Percentiles rank a stretch among this genome's conserved stretches.
Evolutionary conservation across 495 filamentous ascomycete genomes (phyloP).

Genomic region (Penicillium parvum): DNA sequence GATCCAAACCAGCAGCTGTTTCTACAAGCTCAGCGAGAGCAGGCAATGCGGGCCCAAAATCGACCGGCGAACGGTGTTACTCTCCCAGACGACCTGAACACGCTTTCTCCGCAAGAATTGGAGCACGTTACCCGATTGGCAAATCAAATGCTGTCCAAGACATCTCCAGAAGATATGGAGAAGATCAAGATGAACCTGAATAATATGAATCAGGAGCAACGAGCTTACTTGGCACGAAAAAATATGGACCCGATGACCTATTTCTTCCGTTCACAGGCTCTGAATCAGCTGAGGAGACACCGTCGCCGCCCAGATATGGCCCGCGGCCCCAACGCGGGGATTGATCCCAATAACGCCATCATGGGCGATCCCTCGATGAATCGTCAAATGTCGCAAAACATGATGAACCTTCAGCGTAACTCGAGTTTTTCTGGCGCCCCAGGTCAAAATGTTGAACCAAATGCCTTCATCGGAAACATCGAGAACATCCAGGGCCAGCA

Average conservation of each 20-base stretch:
- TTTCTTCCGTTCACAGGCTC: conserved; percentile 48
- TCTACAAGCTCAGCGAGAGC: conserved; percentile 25
- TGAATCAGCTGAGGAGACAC: conserved; percentile 34
- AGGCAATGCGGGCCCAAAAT: conserved; percentile 32
- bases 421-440: conserved; percentile 30
- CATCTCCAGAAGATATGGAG: conserved; percentile 39
- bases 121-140: conserved; percentile 43
- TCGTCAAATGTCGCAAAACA: conserved; percentile 40
- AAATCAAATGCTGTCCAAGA: conserved; percentile 35
- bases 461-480: conserved; percentile 47
- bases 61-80: conserved; percentile 25
- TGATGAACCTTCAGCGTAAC: conserved; percentile 44
- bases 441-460: conserved; percentile 43
- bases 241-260: conserved; percentile 46
- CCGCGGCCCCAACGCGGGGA: conserved; percentile 24
- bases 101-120: conserved; percentile 37
- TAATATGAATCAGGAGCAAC: conserved; percentile 45
- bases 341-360: conserved; percentile 33
- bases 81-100: conserved; percentile 36
- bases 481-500: conserved; percentile 58
- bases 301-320: conserved; percentile 35
- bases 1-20: conserved; percentile 37
- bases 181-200: conserved; percentile 40
- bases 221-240: conserved; percentile 34
- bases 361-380: conserved; percentile 39